Conservation (phyloP, 78 protist species). For the Isochrysis galbana region DNA sequence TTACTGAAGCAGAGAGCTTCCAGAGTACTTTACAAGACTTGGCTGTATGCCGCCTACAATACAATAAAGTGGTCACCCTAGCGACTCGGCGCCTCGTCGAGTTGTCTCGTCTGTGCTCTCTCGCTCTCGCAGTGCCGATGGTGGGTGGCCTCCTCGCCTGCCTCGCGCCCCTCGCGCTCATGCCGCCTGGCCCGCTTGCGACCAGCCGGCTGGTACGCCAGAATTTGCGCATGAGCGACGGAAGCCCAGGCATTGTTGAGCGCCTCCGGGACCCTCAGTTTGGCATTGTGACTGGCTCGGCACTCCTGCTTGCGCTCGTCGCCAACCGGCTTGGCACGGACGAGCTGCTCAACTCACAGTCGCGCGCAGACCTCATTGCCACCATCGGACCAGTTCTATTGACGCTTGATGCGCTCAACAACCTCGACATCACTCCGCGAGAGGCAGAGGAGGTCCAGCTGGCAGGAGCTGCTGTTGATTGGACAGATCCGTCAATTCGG, state of each 20-base stretch:
- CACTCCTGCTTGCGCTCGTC: not conserved
- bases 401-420: not conserved
- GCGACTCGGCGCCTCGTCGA: too few species aligned
- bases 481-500: not conserved
- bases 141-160: too few species aligned
- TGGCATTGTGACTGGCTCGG: not conserved
- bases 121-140: too few species aligned
- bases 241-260: not conserved
- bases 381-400: not conserved
- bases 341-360: conserved; percentile 6
- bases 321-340: not conserved
- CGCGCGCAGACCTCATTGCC: not conserved
- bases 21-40: too few species aligned
- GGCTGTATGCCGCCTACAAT: too few species aligned
- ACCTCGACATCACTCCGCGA: not conserved
- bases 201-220: too few species aligned
- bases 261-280: not conserved
- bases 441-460: not conserved
- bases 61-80: too few species aligned
- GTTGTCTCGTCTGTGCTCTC: too few species aligned
- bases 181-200: too few species aligned
- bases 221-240: too few species aligned
- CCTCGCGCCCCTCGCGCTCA: too few species aligned
- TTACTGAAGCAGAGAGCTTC: too few species aligned
- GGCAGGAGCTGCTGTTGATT: not conserved